Conservation (phyloP, 768 basidiomycete genomes). For the Lactarius vividus region DNA sequence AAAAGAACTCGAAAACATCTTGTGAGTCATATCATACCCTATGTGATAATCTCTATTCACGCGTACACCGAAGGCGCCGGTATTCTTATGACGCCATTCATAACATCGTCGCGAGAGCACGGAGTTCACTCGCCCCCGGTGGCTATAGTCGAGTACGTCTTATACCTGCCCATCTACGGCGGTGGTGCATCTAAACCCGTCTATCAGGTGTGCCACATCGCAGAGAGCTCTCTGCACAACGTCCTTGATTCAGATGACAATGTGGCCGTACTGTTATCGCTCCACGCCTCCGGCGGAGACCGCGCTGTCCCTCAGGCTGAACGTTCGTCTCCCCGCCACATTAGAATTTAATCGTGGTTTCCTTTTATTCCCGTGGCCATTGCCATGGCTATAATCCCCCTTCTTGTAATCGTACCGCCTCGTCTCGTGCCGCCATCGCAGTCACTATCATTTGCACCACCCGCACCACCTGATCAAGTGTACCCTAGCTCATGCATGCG, state of each 20-base stretch:
- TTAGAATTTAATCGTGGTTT: slow-evolving; percentile 37
- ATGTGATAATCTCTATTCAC: not conserved
- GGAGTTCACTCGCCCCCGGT: slow-evolving; percentile 56
- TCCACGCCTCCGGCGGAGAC: slow-evolving; percentile 43
- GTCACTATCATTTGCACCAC: slow-evolving; percentile 17
- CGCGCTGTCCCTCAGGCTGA: slow-evolving; percentile 33
- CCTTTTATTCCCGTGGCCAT: not conserved
- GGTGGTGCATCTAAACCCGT: not conserved
- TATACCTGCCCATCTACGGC: not conserved
- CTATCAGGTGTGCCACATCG: slow-evolving; percentile 62
- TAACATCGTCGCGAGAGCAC: slow-evolving; percentile 71
- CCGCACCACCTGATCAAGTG: slow-evolving; percentile 13
- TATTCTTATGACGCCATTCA: slow-evolving; percentile 81
- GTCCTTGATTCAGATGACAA: slow-evolving; percentile 73
- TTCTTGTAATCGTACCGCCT: slow-evolving; percentile 11
- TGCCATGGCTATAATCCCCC: slow-evolving; percentile 10
- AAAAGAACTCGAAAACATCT: slow-evolving; percentile 63
- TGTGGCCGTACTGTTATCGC: slow-evolving; percentile 55
- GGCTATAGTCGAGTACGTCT: slow-evolving; percentile 53
- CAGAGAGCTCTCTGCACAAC: slow-evolving; percentile 65
- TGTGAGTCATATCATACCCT: slow-evolving; percentile 46
- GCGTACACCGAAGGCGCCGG: slow-evolving; percentile 47
- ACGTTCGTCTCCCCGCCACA: slow-evolving; percentile 37
- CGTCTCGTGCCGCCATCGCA: slow-evolving; percentile 22
- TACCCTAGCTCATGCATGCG: slow-evolving; percentile 11